These are phyloP conservation scores for Auricularia sp. DNA, from an alignment of 768 basidiomycete species.

Conservation along the genomic window DNA sequence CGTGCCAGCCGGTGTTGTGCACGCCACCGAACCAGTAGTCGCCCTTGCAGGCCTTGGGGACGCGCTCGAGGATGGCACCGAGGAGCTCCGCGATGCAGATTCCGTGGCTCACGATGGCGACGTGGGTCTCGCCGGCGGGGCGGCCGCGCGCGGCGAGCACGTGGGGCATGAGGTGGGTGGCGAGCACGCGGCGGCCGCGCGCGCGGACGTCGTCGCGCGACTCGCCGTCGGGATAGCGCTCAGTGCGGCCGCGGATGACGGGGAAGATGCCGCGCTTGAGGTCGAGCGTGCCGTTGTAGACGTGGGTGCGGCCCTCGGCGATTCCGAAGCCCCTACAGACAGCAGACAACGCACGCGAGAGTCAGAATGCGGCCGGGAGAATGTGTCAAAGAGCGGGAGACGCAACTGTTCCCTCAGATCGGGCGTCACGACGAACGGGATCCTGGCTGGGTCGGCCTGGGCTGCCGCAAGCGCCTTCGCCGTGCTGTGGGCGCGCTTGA, in stretches of 20 bases:
- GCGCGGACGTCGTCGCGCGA: slow-evolving; percentile 49
- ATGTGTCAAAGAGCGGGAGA: not conserved
- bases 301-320: slow-evolving; percentile 55
- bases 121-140: slow-evolving; percentile 22
- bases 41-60: not conserved
- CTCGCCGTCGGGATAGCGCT: slow-evolving; percentile 64
- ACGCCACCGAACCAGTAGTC: not conserved
- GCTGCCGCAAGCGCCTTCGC: slow-evolving; percentile 44
- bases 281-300: slow-evolving; percentile 20
- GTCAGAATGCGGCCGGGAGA: not conserved
- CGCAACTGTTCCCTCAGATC: slow-evolving; percentile 52
- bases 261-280: slow-evolving; percentile 42
- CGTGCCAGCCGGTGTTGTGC: not conserved
- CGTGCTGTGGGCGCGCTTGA: slow-evolving; percentile 54
- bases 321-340: slow-evolving; percentile 36
- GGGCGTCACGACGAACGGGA: slow-evolving; percentile 35
- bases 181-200: slow-evolving; percentile 43
- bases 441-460: slow-evolving; percentile 34
- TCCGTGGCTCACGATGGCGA: slow-evolving; percentile 70
- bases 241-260: slow-evolving; percentile 29
- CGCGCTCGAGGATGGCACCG: not conserved
- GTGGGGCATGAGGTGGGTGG: slow-evolving; percentile 46
- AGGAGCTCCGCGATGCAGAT: slow-evolving; percentile 45
- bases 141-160: slow-evolving; percentile 17
- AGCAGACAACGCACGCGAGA: not conserved